phyloP scores from a whole-genome alignment of 2,329 filamentous ascomycete species.

The Calonectria pauciramosa region DNA sequence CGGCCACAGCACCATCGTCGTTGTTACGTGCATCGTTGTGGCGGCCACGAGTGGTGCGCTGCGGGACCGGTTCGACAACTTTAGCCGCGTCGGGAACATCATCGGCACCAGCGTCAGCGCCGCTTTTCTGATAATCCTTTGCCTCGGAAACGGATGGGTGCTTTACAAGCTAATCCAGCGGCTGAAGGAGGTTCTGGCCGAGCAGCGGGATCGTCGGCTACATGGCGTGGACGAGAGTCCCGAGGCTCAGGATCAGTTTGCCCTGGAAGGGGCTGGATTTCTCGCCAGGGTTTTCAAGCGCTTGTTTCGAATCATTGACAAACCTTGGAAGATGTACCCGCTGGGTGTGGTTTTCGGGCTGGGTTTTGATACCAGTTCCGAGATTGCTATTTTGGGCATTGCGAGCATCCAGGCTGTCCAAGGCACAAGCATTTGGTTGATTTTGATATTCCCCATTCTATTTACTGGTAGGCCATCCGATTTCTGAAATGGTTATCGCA shows the following conservation, averaged over 20 bases:
- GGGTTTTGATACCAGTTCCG: constrained; percentile 95
- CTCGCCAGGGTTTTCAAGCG: constrained; percentile 79
- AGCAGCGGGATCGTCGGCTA: constrained; percentile 41
- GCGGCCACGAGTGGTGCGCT: constrained; percentile 91
- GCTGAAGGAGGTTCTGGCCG: constrained; percentile 71
- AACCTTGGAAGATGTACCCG: constrained; percentile 97
- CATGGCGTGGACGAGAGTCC: constrained; percentile 30
- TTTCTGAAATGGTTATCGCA: too few relatives aligned
- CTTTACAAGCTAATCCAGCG: constrained; percentile 81
- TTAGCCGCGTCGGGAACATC: constrained; percentile 85
- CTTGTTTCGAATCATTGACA: constrained; percentile 81
- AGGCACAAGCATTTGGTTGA: constrained; percentile 93
- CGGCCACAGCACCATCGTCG: constrained; percentile 92
- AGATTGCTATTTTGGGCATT: constrained; percentile 93
- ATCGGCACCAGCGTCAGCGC: constrained; percentile 91
- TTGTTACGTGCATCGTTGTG: constrained; percentile 91
- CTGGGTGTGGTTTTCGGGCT: constrained; percentile 90
- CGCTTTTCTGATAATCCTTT: constrained; percentile 84
- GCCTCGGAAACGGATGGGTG: constrained; percentile 88
- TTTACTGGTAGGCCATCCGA: constrained; percentile 78
- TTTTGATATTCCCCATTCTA: constrained; percentile 89
- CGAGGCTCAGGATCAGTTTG: constrained; percentile 63
- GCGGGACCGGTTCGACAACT: constrained; percentile 83
- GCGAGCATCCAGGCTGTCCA: constrained; percentile 87
- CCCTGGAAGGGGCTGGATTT: constrained; percentile 83